Conservation (phyloP, 2,329 filamentous ascomycete genomes). For the Claviceps quebecensis region DNA sequence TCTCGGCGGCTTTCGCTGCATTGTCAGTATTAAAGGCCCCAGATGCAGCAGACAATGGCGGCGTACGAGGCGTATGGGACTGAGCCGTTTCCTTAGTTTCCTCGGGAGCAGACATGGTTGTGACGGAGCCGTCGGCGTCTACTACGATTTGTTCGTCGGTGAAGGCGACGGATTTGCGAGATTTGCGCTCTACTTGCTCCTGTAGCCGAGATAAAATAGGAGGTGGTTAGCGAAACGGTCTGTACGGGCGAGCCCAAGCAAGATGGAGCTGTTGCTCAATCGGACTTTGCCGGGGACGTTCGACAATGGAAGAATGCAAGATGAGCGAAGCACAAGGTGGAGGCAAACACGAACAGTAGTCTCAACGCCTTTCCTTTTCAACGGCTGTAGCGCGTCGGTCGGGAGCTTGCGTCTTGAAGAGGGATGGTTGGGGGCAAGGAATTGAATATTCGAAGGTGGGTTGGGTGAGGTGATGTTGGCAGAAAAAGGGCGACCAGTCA, state of each 20-base stretch:
- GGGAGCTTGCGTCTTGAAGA: not conserved
- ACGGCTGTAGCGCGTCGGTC: not conserved
- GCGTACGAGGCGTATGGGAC: conserved; percentile 61
- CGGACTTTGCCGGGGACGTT: not conserved
- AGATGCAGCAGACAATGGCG: conserved; percentile 41
- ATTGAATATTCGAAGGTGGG: not conserved
- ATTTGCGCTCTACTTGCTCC: conserved; percentile 43
- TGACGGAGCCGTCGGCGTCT: conserved; percentile 77
- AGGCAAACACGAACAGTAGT: conserved; percentile 2
- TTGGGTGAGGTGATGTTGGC: conserved; percentile 1
- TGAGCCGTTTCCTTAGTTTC: conserved; percentile 69
- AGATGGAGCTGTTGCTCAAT: not conserved
- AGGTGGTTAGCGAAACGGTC: not conserved
- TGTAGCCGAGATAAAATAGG: conserved; percentile 1
- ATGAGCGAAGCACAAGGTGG: not conserved
- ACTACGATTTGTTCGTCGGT: conserved; percentile 78
- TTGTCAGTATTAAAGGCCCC: conserved; percentile 37
- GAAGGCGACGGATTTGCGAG: conserved; percentile 89
- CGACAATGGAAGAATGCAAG: not conserved
- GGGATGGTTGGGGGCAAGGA: not conserved
- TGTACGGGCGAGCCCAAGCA: too few species aligned
- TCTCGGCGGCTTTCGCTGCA: conserved; percentile 27
- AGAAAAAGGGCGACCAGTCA: conserved; percentile 5
- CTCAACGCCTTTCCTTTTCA: not conserved
- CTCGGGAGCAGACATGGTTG: conserved; percentile 56